Conservation (phyloP, 495 filamentous ascomycete genomes). For the Talaromyces ruber region DNA sequence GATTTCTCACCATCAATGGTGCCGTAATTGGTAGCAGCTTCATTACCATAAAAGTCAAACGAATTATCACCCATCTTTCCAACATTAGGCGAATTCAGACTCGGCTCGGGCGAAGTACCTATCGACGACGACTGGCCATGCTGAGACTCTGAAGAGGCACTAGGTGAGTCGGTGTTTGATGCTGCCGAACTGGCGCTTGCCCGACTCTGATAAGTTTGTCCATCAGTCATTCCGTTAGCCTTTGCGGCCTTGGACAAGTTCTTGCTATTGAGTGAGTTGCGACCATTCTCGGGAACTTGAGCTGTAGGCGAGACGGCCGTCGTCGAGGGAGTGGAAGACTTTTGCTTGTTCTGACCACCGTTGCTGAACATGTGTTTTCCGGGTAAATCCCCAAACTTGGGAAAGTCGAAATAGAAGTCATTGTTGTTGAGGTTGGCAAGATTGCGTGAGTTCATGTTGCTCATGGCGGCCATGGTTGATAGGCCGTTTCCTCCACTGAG, state of each 20-base stretch:
- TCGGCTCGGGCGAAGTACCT: conserved; percentile 70
- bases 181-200: conserved; percentile 14
- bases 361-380: conserved; percentile 49
- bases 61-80: conserved; percentile 49
- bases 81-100: conserved; percentile 44
- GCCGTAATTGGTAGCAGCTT: conserved; percentile 17
- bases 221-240: conserved; percentile 2
- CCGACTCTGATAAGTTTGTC: not conserved
- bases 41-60: conserved; percentile 9
- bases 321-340: conserved; percentile 8
- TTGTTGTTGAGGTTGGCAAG: conserved; percentile 52
- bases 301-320: conserved; percentile 16
- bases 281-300: conserved; percentile 18
- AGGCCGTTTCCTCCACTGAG: conserved; percentile 35
- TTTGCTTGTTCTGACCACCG: conserved; percentile 24
- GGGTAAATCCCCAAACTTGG: conserved; percentile 76
- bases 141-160: conserved; percentile 48
- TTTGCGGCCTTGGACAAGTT: conserved; percentile 1
- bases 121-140: conserved; percentile 70
- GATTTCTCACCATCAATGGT: conserved; percentile 47
- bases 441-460: conserved; percentile 25
- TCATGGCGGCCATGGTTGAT: conserved; percentile 39
- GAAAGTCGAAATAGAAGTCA: conserved; percentile 93
- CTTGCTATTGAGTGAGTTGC: not conserved
- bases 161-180: conserved; percentile 46